Evolutionary conservation across 495 filamentous ascomycete genomes (phyloP), one percentile per base, ranked within the genome.

Genomic region (Darksidea phi): DNA sequence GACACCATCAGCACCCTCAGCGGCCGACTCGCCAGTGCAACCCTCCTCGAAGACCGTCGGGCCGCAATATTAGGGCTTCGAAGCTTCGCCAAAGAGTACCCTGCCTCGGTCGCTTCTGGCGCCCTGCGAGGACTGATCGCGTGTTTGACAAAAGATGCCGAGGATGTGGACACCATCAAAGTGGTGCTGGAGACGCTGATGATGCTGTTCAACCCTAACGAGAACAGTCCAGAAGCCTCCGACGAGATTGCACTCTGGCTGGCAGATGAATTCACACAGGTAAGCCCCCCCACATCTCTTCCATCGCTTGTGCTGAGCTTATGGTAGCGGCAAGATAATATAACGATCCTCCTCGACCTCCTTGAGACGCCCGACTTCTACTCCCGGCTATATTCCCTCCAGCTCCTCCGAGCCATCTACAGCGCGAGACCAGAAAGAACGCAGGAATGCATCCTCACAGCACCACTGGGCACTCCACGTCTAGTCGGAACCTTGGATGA

Each of bases 181-280:
- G 84, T 95, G 58, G 88, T 94, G 57, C 77, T 98, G 63, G 94
- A 98, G 80, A 97, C 94, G 48, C 77, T 98, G 67, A 78, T 97
- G 75, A 90, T 91, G 86, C 84, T 98, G 41, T 97, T 97, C 73
- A 85, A 81, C 62, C 86, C 85, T 10, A 82, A 90, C 72, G 84
- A 83, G 70, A 75, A 73, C 24, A 89, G 87, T 73, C 90, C 91
- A 50, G 94, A 98, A 80, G 91, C 94, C 42, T 95, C 91, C 13
- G 95, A 97, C 58, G 94, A 98, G 72, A 95, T 98, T 70, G 89
- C 90, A 25, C 82, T 97, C 6, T 97, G 93, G 92, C 81, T 98
- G 54, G 93, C 94, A 48, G 94, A 98, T 75, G 92, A 97, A 72
- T 98, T 98, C 68, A 97, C 95, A 28, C 91, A 96, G 82, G 88